phyloP scores from a whole-genome alignment of 2,329 filamentous ascomycete species.

The Phyllosticta citrichinensis region DNA sequence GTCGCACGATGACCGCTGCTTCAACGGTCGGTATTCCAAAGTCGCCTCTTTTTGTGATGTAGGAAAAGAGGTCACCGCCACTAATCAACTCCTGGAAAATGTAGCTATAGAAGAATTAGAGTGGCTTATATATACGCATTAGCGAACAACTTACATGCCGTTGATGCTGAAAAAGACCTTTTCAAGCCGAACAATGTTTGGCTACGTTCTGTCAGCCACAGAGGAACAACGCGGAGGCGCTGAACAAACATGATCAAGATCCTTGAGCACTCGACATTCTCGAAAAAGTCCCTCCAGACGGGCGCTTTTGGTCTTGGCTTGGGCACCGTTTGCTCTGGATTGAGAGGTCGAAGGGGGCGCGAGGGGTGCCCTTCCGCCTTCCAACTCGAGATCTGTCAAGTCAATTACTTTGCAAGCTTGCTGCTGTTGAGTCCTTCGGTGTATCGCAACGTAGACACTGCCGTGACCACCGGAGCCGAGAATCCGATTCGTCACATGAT shows the following conservation, averaged over 20 bases:
- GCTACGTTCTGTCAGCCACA: constrained; percentile 24
- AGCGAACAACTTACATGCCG: constrained; percentile 34
- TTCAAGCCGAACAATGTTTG: constrained; percentile 49
- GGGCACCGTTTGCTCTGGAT: not conserved
- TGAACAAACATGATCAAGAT: constrained; percentile 41
- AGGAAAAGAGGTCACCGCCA: constrained; percentile 52
- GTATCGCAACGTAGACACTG: constrained; percentile 44
- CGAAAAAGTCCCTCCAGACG: constrained; percentile 16
- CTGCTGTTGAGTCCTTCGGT: constrained; percentile 46
- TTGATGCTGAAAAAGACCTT: constrained; percentile 45
- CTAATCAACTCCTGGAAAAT: constrained; percentile 52
- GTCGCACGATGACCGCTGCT: constrained; percentile 44
- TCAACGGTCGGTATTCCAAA: constrained; percentile 38
- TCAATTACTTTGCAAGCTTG: constrained; percentile 58
- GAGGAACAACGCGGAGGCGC: not conserved
- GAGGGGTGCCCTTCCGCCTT: not conserved
- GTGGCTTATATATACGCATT: not conserved
- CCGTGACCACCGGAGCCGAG: constrained; percentile 47
- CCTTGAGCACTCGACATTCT: constrained; percentile 40
- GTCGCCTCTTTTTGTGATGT: constrained; percentile 40
- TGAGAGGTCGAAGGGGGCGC: not conserved
- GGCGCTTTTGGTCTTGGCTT: not conserved
- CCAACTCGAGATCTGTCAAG: not conserved
- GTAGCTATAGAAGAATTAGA: constrained; percentile 31
- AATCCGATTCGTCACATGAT: constrained; percentile 38